A percentile compares a stretch with the other conserved stretches of the same genome.
Conservation (phyloP, 2,329 filamentous ascomycete genomes). For the Colletotrichum kahawae region DNA sequence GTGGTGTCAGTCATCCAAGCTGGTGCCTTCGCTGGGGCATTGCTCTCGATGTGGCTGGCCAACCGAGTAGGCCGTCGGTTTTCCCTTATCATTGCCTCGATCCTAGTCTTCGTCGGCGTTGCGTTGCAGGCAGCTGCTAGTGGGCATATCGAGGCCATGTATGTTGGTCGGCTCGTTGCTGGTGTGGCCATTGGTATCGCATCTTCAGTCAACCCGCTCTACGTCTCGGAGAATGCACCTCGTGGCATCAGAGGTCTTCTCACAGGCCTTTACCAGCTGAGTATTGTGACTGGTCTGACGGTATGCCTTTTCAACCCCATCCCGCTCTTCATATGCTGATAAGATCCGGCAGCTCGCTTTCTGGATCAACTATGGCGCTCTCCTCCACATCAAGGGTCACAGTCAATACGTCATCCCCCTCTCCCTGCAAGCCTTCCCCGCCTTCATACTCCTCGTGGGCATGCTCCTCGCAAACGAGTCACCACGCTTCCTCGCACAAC, state of each 20-base stretch:
- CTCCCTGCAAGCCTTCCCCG: slow-evolving; percentile 45
- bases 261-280: slow-evolving; percentile 56
- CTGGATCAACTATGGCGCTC: slow-evolving; percentile 35
- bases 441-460: slow-evolving; percentile 35
- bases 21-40: slow-evolving; percentile 28
- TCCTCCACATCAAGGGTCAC: slow-evolving; percentile 25
- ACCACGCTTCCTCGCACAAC: slow-evolving; percentile 47
- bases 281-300: slow-evolving; percentile 55
- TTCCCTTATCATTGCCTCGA: background rate
- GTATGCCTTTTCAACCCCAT: slow-evolving; percentile 36
- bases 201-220: slow-evolving; percentile 60
- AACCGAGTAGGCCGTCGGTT: background rate
- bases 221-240: slow-evolving; percentile 63
- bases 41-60: slow-evolving; percentile 21
- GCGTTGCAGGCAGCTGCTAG: slow-evolving; percentile 11
- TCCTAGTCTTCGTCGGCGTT: background rate
- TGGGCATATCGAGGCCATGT: slow-evolving; percentile 4
- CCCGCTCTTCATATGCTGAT: background rate
- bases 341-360: slow-evolving; percentile 40
- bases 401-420: slow-evolving; percentile 48
- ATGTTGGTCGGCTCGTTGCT: slow-evolving; percentile 41
- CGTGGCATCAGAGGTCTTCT: slow-evolving; percentile 55
- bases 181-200: slow-evolving; percentile 56
- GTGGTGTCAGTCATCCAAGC: slow-evolving; percentile 34
- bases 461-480: slow-evolving; percentile 42